Conservation (phyloP, 495 filamentous ascomycete genomes). For the Acidiella bohemica region DNA sequence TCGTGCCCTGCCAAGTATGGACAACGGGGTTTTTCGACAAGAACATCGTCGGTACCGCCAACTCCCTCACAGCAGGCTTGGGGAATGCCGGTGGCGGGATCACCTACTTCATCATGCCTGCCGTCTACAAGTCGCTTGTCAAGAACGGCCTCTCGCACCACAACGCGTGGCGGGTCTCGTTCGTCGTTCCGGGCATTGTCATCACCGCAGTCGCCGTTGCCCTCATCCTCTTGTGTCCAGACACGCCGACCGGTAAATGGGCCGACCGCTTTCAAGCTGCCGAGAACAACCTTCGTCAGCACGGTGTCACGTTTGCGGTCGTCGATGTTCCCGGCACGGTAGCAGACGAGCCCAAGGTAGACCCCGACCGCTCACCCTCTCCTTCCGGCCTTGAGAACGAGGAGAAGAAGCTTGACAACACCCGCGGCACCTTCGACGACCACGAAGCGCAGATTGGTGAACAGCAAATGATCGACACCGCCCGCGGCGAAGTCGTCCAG, state of each 20-base stretch:
- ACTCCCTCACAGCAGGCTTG: constrained; percentile 71
- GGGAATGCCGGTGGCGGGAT: constrained; percentile 90
- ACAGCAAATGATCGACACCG: constrained; percentile 25
- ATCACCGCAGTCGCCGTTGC: constrained; percentile 24
- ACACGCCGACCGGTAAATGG: constrained; percentile 29
- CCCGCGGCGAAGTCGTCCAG: constrained; percentile 28
- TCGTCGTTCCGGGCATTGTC: constrained; percentile 28
- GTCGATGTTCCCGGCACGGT: constrained; percentile 24
- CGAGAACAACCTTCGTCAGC: constrained; percentile 22
- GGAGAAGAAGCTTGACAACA: constrained; percentile 24
- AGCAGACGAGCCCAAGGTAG: constrained; percentile 13
- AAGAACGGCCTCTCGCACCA: constrained; percentile 17
- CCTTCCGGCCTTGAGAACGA: constrained; percentile 16
- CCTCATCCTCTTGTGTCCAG: constrained; percentile 25
- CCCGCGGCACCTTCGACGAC: constrained; percentile 21
- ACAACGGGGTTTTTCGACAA: constrained; percentile 76
- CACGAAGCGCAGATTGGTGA: constrained; percentile 23
- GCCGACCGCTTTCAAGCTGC: constrained; percentile 23
- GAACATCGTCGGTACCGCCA: constrained; percentile 83
- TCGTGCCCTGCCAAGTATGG: constrained; percentile 96
- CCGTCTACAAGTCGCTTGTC: constrained; percentile 34
- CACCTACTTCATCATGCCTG: constrained; percentile 84
- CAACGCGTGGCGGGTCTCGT: constrained; percentile 26
- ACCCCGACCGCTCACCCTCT: constrained; percentile 2
- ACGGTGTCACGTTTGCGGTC: constrained; percentile 19